A percentile compares a stretch with the other conserved stretches of the same genome.
Evolutionary conservation across 345 rosid genomes (phyloP).

Genomic region (Salix caprea): DNA sequence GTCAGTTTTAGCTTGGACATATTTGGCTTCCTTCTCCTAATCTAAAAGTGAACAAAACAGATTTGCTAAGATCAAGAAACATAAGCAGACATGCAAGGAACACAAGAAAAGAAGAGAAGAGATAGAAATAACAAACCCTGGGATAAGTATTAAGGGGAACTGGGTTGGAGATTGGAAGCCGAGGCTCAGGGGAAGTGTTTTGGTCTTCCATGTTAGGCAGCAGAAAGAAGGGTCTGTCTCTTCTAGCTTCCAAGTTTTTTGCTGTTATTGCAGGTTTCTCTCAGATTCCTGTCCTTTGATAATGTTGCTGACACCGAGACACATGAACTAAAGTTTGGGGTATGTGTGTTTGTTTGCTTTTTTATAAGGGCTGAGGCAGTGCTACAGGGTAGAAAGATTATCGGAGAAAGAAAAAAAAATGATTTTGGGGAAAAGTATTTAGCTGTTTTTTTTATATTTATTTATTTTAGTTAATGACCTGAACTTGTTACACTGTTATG

Average conservation of each 20-base stretch:
- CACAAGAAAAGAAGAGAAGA: not conserved
- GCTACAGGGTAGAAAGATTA: not conserved
- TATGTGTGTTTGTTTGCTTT: not conserved
- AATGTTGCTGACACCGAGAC: not conserved
- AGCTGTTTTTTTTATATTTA: not conserved
- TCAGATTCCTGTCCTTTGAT: not conserved
- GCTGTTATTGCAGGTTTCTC: conserved; percentile 1
- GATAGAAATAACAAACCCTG: conserved; percentile 12
- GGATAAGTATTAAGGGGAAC: conserved; percentile 16
- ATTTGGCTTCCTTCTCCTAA: conserved; percentile 17
- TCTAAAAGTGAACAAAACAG: conserved; percentile 13
- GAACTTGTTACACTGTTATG: no score
- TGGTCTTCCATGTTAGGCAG: conserved; percentile 11
- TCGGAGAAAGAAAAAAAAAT: not conserved
- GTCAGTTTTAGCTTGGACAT: conserved; percentile 15
- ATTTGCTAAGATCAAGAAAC: conserved; percentile 1
- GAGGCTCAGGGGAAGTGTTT: conserved; percentile 5
- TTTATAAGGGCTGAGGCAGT: not conserved
- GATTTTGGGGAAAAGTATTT: not conserved
- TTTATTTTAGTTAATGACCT: no score
- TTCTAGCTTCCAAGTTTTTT: not conserved
- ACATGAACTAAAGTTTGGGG: not conserved
- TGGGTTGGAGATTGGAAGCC: not conserved
- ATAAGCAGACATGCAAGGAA: conserved; percentile 8
- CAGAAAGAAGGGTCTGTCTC: not conserved